Base-by-base conservation (phyloP, 371 early-diverging fungal genomes). In the Mycotypha africana region DNA sequence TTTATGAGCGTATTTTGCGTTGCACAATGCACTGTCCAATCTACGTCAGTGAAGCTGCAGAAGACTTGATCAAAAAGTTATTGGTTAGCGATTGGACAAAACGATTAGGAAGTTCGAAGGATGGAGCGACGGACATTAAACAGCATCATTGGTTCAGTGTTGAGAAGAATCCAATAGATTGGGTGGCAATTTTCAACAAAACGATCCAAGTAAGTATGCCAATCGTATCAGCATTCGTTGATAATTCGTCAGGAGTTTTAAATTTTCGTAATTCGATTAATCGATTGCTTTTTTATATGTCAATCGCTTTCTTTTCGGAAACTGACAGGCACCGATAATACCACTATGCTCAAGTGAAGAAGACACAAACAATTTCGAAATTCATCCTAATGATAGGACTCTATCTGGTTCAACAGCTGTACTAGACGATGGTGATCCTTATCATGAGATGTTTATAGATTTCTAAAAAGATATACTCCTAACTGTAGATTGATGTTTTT, bases 111-210 rank as follows among this genome's bases (percentile, higher is more conserved):
- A 89, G 89, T 36, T 35, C 65, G 15, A 60, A 58, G 35, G 67
- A 65, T 5, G 70, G 68, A 14, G 66, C 66, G 4, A 54, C 67
- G 15, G 65, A 88, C 67, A 82, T 95, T 42, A 88, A 85, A 55
- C 78, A 73, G 22, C 96, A 95, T 66, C 78, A 86, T 44, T 93
- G 91, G 88, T 92, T 95, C 62, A 72, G 81, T 15, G 82, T 75
- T 9, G n/a, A n/a, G n/a, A 5, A 11, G 5, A 28, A 28, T 28
- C 11, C 28, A 11, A 85, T 90, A 2, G 87, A 92, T 56, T 95
- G 92, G 92, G 70, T 81, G 30, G 84, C 77, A 17, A 58, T 93
- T n/a, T 41, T 85, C 24, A 75, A 82, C 38, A 77, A 79, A 57
- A 71, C 78, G 32, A 76, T 87, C 20, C 65, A 62, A 57, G 78